phyloP scores from a whole-genome alignment of 2,329 filamentous ascomycete species.

The Rachicladosporium sp. region DNA sequence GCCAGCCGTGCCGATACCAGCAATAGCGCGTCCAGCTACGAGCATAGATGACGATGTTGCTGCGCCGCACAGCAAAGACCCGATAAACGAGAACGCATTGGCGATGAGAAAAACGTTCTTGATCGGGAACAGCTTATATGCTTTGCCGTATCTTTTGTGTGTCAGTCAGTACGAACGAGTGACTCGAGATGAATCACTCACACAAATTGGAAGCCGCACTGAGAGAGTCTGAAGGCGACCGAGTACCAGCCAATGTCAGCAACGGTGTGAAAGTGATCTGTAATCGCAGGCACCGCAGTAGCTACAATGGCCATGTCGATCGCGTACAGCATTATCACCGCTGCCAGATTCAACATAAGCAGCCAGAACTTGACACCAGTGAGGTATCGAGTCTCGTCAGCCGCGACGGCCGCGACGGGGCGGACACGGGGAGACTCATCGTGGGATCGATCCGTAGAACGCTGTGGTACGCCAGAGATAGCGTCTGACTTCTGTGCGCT shows the following conservation, averaged over 20 bases:
- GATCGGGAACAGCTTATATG: neutral
- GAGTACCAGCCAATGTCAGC: neutral
- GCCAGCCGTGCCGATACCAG: neutral
- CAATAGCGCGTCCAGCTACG: neutral
- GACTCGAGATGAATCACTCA: too few species aligned
- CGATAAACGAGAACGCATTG: neutral
- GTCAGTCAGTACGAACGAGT: too few species aligned
- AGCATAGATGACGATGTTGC: neutral
- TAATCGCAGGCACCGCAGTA: neutral
- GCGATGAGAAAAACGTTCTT: neutral
- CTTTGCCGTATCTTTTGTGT: neutral
- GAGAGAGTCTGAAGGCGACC: neutral
- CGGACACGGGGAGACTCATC: too few species aligned
- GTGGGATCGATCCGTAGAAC: neutral
- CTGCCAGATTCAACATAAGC: too few species aligned
- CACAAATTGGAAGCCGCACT: neutral
- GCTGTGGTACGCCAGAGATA: slow-evolving; percentile 4
- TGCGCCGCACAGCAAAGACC: neutral
- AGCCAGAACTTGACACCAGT: too few species aligned
- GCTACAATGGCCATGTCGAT: neutral
- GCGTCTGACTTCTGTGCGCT: neutral
- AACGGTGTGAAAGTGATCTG: neutral
- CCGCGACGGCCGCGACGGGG: too few species aligned
- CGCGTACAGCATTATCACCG: too few species aligned
- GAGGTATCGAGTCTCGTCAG: too few species aligned